phyloP scores from a whole-genome alignment of 306 rosid species.

The Spatholobus suberectus region DNA sequence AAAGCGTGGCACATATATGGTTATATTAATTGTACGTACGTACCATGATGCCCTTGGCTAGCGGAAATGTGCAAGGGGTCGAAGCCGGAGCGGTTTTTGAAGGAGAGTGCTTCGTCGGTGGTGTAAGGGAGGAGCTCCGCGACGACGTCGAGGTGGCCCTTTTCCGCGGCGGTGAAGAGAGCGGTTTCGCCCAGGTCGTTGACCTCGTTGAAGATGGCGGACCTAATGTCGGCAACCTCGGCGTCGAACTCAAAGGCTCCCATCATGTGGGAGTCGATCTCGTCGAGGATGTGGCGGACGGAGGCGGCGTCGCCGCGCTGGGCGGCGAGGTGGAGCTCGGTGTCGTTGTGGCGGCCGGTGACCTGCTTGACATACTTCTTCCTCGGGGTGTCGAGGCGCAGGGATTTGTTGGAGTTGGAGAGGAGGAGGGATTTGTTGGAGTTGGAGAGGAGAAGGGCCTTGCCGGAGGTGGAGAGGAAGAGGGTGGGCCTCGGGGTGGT shows the following conservation, averaged over 20 bases:
- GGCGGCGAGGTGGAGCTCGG: constrained; percentile 85
- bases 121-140: constrained; percentile 64
- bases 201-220: constrained; percentile 78
- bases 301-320: constrained; percentile 63
- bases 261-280: constrained; percentile 73
- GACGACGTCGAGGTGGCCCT: constrained; percentile 66
- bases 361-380: constrained; percentile 87
- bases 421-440: constrained; percentile 63
- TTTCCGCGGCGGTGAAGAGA: constrained; percentile 73
- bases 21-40: background rate
- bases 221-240: constrained; percentile 67
- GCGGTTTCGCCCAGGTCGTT: constrained; percentile 89
- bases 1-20: too few relatives aligned
- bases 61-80: constrained; percentile 84
- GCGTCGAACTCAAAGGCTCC: constrained; percentile 72
- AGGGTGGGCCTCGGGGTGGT: constrained; percentile 54
- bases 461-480: constrained; percentile 63
- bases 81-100: constrained; percentile 73
- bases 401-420: constrained; percentile 69
- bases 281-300: constrained; percentile 56
- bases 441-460: constrained; percentile 61
- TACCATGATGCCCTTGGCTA: constrained; percentile 80
- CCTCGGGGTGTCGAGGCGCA: constrained; percentile 54
- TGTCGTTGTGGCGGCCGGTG: constrained; percentile 84
- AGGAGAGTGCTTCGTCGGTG: constrained; percentile 53